Evolutionary conservation across 106 monocot species (phyloP), one percentile per base, ranked within the genome.

Genomic region (Phalaenopsis aphrodite): DNA sequence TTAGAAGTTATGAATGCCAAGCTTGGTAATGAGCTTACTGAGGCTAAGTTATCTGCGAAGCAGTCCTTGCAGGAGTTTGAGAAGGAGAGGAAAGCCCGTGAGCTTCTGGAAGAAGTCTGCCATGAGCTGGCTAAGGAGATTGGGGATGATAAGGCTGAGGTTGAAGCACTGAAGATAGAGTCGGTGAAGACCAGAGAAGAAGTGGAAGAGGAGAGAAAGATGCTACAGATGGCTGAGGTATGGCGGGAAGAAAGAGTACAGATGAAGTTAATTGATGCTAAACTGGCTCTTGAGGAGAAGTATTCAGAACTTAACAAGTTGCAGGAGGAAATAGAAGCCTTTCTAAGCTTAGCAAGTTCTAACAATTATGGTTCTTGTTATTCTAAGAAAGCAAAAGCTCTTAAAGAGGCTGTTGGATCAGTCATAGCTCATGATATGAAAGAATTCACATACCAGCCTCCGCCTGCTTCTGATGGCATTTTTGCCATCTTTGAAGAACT

Each of bases 191-290:
- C 85, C 8, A 81, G 91, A 23, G 94, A 99, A 55, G 94, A 99
- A 84, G 88, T 93, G 1, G 94, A 99, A 55, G 94, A 99, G 78
- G 98, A 99, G 84, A 91, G 91, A 75, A 91, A 82, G 85, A 93
- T 99, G 98, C 75, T 99, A 74, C 98, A 99, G 82, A 92, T 99
- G 94, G 98, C 98, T 5, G 98, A 99, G 84, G 98, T 94, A 12
- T 99, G 98, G 98, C 83, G 98, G 58, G 98, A 99, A 78, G 98
- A 99, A 82, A 89, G 98, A 78, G 98, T 99, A 3, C 98, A 99
- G 86, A 94, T 94, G 98, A 99, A 99, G 85, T 87, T 99, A 64
- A 75, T 99, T 39, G 94, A 94, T 85, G 98, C 98, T 17, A 99
- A 93, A 55, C 66, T 99, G 80, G 84, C 91, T 45, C 91, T 99